Evolutionary conservation across 2,329 filamentous ascomycete genomes (phyloP).

Genomic region (Beauveria scarabaeidicola): DNA sequence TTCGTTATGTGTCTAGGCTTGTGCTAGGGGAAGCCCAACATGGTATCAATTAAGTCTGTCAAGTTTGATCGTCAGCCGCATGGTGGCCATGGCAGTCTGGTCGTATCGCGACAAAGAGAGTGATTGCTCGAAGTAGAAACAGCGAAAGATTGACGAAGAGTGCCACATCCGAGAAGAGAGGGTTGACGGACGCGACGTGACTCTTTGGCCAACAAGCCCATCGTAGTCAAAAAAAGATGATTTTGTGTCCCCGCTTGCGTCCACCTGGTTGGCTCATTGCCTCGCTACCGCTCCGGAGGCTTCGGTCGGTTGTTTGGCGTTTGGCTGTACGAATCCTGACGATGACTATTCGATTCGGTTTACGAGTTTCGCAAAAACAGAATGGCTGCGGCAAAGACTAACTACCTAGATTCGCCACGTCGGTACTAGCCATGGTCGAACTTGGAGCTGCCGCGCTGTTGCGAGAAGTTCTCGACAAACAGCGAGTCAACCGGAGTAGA

Average conservation of each 20-base stretch:
- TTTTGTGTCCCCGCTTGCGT: neutral
- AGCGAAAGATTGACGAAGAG: neutral
- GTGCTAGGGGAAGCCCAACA: too few relatives aligned
- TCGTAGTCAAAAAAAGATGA: too few relatives aligned
- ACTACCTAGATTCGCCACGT: constrained; percentile 1
- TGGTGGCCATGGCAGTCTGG: too few relatives aligned
- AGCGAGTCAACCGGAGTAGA: neutral
- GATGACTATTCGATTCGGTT: constrained; percentile 7
- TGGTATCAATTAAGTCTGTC: too few relatives aligned
- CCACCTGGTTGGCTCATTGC: neutral
- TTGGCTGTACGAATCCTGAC: neutral
- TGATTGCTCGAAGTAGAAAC: neutral
- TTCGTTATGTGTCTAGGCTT: too few relatives aligned
- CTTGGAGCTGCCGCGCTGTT: neutral
- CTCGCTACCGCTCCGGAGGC: too few relatives aligned
- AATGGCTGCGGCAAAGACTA: neutral
- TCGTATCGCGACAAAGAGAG: too few relatives aligned
- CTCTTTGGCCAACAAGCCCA: too few relatives aligned
- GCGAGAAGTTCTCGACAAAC: neutral
- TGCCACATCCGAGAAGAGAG: too few relatives aligned
- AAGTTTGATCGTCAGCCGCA: too few relatives aligned
- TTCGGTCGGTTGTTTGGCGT: neutral
- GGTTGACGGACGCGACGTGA: neutral
- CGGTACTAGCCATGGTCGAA: neutral
- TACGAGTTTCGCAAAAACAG: neutral